Percentiles rank a stretch among this genome's conserved stretches.
phyloP scores from a whole-genome alignment of 2,329 filamentous ascomycete genomes.

The Tolypocladium ophioglossoides region DNA sequence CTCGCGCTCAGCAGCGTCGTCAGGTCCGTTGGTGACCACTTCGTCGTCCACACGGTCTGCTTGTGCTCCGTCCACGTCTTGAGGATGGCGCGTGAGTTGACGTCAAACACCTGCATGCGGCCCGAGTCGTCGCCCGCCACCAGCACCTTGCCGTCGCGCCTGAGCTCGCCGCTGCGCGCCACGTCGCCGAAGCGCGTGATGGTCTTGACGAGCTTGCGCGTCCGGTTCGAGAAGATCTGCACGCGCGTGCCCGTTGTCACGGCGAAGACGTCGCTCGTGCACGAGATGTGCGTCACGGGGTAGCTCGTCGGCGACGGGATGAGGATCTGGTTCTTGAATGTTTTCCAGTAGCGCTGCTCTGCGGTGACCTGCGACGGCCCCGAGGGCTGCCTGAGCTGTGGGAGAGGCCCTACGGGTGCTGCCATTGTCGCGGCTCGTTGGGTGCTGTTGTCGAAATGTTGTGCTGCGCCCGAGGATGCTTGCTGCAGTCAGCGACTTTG shows the following conservation, averaged over 20 bases:
- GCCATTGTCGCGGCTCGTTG: conserved; percentile 40
- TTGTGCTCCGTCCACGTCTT: conserved; percentile 94
- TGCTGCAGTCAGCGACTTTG: conserved; percentile 6
- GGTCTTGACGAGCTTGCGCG: conserved; percentile 84
- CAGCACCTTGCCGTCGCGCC: conserved; percentile 78
- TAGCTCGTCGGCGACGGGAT: conserved; percentile 85
- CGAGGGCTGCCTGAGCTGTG: conserved; percentile 71
- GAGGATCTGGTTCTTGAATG: conserved; percentile 83
- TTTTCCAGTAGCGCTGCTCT: conserved; percentile 93
- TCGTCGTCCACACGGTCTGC: conserved; percentile 85
- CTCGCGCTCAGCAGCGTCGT: conserved; percentile 82
- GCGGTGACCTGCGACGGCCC: conserved; percentile 76
- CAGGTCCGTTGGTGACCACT: conserved; percentile 81
- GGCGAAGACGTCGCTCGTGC: conserved; percentile 67
- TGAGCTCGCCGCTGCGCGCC: conserved; percentile 79
- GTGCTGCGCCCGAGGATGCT: background rate
- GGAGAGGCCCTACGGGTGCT: conserved; percentile 71
- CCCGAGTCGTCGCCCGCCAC: conserved; percentile 88
- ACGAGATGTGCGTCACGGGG: conserved; percentile 83
- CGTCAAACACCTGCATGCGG: conserved; percentile 89
- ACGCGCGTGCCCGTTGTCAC: conserved; percentile 91
- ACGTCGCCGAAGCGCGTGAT: conserved; percentile 90
- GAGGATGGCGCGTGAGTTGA: conserved; percentile 76
- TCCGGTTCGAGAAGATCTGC: conserved; percentile 87
- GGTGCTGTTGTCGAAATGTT: conserved; percentile 6